A percentile compares a stretch with the other conserved stretches of the same genome.
phyloP scores from a whole-genome alignment of 108 stramenopile species.

The Chaetoceros muelleri region DNA sequence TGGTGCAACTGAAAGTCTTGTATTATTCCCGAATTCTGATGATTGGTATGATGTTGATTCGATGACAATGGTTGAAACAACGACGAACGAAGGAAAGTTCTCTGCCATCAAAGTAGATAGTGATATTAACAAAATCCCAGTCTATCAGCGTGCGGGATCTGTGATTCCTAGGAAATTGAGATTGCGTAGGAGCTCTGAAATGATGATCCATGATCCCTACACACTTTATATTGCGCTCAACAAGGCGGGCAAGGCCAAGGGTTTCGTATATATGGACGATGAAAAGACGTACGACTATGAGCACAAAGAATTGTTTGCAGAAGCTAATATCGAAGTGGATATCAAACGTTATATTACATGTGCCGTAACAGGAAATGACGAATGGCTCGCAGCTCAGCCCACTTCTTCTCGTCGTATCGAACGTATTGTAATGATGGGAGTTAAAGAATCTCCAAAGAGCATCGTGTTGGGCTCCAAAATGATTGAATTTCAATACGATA shows the following conservation, averaged over 20 bases:
- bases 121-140: constrained; percentile 84
- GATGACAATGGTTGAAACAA: constrained; percentile 29
- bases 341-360: constrained; percentile 16
- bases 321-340: constrained; percentile 44
- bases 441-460: constrained; percentile 28
- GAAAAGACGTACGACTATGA: constrained; percentile 80
- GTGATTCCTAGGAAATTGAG: constrained; percentile 87
- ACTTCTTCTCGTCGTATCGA: constrained; percentile 54
- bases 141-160: constrained; percentile 85
- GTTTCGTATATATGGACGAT: constrained; percentile 94
- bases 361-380: background rate
- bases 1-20: constrained; percentile 55
- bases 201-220: constrained; percentile 95
- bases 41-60: constrained; percentile 87
- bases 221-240: constrained; percentile 91
- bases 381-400: constrained; percentile 32
- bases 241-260: constrained; percentile 44
- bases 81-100: constrained; percentile 18
- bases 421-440: constrained; percentile 73
- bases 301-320: constrained; percentile 46
- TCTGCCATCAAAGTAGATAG: constrained; percentile 40
- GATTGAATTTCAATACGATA: constrained; percentile 33
- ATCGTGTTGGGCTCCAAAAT: too few relatives aligned
- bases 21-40: constrained; percentile 69
- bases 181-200: constrained; percentile 77